Evolutionary conservation across 208 protist genomes (phyloP).

Genomic region (Trypanosoma congolense): DNA sequence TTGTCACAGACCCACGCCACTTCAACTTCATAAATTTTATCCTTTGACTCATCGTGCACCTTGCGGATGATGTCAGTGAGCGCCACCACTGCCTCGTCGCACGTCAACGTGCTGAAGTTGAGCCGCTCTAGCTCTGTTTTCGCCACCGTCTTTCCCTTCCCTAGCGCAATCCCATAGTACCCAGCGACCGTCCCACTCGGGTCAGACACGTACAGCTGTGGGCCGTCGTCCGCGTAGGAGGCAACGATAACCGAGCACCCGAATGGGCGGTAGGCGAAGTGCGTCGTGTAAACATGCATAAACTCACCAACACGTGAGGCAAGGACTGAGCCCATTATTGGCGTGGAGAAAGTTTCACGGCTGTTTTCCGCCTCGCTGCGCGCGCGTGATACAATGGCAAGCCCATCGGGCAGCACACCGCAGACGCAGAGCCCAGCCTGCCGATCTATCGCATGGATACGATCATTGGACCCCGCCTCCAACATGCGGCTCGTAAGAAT

Average conservation of each 20-base stretch:
- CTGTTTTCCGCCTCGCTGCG: conserved; percentile 92
- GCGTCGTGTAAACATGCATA: conserved; percentile 95
- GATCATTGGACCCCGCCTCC: conserved; percentile 90
- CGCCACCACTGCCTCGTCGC: conserved; percentile 92
- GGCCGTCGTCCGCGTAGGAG: conserved; percentile 91
- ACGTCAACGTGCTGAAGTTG: conserved; percentile 90
- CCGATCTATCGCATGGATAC: conserved; percentile 93
- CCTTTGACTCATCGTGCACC: conserved; percentile 83
- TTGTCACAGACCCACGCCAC: conserved; percentile 96
- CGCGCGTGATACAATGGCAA: conserved; percentile 91
- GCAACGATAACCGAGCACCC: conserved; percentile 94
- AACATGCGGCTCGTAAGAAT: conserved; percentile 96
- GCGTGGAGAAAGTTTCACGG: conserved; percentile 84
- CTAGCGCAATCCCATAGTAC: conserved; percentile 95
- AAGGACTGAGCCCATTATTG: conserved; percentile 91
- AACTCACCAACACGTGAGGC: conserved; percentile 86
- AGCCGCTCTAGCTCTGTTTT: conserved; percentile 99
- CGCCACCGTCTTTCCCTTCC: conserved; percentile 97
- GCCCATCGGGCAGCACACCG: conserved; percentile 95
- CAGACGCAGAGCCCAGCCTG: conserved; percentile 92
- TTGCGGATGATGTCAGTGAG: conserved; percentile 91
- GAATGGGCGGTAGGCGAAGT: conserved; percentile 94
- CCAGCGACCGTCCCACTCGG: conserved; percentile 94
- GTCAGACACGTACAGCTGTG: conserved; percentile 96
- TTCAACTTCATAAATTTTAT: conserved; percentile 97